These are phyloP conservation scores for bread wheat (Triticum aestivum) DNA, from an alignment of 176 grass and related monocot genomes.

Conservation along the genomic window DNA sequence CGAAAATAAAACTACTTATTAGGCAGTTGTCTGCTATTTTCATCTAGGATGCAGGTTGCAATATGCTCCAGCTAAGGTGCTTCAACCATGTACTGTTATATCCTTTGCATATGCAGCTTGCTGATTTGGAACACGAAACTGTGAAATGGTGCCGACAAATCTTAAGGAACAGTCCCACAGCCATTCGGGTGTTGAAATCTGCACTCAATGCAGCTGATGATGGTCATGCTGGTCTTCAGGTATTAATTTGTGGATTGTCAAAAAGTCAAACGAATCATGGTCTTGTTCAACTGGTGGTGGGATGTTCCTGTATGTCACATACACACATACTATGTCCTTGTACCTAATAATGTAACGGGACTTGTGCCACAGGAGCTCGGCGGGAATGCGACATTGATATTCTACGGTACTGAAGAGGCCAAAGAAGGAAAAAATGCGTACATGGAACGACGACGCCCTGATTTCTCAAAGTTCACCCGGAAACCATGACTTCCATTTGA, in stretches of 20 bases:
- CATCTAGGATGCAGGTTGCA: background rate
- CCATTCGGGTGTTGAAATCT: conserved; percentile 83
- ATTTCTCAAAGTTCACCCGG: conserved; percentile 89
- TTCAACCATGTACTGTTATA: background rate
- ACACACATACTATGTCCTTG: background rate
- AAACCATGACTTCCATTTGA: conserved; percentile 47
- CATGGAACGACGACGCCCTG: conserved; percentile 63
- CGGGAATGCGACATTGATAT: conserved; percentile 84
- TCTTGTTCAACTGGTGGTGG: background rate
- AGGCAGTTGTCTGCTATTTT: background rate
- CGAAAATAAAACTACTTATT: background rate
- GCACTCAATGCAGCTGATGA: conserved; percentile 88
- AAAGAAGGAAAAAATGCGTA: conserved; percentile 87
- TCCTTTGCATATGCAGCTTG: conserved; percentile 49
- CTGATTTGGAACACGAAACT: conserved; percentile 73
- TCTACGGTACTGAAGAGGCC: conserved; percentile 83
- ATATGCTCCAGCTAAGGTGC: background rate
- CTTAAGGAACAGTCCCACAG: conserved; percentile 78
- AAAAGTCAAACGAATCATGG: background rate
- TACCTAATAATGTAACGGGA: background rate
- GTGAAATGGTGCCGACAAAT: conserved; percentile 88
- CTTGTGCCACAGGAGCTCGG: conserved; percentile 61
- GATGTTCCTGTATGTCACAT: conserved; percentile 5
- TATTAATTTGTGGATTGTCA: conserved; percentile 6
- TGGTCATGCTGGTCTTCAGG: conserved; percentile 86